A percentile compares a stretch with the other conserved stretches of the same genome.
Conservation (phyloP, 2,329 filamentous ascomycete species). For the Fusarium sp. region DNA sequence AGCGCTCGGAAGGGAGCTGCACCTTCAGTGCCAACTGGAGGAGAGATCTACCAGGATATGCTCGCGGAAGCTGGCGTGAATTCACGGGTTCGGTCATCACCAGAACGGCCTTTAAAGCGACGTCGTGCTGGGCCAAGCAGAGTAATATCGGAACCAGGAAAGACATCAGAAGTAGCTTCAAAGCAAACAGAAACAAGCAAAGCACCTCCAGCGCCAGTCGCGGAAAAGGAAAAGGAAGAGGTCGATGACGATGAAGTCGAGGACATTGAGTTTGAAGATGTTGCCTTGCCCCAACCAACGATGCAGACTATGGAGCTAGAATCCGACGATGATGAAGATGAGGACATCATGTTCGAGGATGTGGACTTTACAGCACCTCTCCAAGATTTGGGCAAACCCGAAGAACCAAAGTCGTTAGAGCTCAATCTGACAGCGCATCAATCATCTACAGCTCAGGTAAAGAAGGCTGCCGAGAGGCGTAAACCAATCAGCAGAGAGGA, state of each 20-base stretch:
- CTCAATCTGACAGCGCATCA: constrained; percentile 64
- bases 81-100: constrained; percentile 35
- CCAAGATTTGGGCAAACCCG: constrained; percentile 32
- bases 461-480: constrained; percentile 53
- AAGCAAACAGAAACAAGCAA: background rate
- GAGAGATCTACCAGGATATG: constrained; percentile 61
- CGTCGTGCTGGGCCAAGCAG: constrained; percentile 43
- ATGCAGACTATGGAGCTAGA: constrained; percentile 63
- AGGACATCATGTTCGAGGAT: constrained; percentile 60
- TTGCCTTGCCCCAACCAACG: constrained; percentile 58
- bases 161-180: background rate
- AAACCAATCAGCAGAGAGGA: constrained; percentile 66
- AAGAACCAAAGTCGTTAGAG: constrained; percentile 54
- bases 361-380: constrained; percentile 55
- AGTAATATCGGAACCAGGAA: background rate
- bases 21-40: constrained; percentile 38
- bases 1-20: constrained; percentile 30
- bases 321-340: constrained; percentile 59
- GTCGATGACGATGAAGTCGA: constrained; percentile 51
- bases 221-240: constrained; percentile 16
- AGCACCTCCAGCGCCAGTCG: background rate
- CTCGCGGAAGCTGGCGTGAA: constrained; percentile 59
- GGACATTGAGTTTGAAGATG: constrained; percentile 62
- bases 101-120: constrained; percentile 56
- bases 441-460: constrained; percentile 46